Evolutionary conservation across 768 basidiomycete species (phyloP).

Genomic region (Chlorophyllum brunneum): DNA sequence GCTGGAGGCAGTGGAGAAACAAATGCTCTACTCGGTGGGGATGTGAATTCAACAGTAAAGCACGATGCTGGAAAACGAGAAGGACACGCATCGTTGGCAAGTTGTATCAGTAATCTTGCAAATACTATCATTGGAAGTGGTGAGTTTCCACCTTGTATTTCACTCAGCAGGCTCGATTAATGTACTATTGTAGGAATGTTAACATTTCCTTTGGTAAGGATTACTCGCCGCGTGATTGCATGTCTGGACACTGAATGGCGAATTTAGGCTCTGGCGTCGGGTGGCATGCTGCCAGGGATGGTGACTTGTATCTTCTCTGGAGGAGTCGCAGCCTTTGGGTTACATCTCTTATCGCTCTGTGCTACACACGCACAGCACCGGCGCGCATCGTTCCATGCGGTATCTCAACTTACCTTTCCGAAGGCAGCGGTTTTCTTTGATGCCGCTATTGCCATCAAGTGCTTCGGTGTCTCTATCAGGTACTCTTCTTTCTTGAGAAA

Average conservation of each 20-base stretch:
- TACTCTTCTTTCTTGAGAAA: conserved; percentile 25
- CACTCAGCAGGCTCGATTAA: neutral
- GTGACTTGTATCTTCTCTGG: conserved; percentile 85
- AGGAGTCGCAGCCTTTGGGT: conserved; percentile 70
- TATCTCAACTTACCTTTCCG: conserved; percentile 86
- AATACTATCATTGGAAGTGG: conserved; percentile 95
- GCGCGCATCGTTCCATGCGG: conserved; percentile 76
- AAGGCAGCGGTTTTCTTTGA: conserved; percentile 87
- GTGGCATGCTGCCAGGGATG: conserved; percentile 87
- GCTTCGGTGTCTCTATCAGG: conserved; percentile 95
- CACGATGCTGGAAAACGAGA: conserved; percentile 31
- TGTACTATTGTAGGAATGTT: conserved; percentile 62
- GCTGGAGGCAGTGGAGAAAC: conserved; percentile 35
- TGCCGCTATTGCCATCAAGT: conserved; percentile 91
- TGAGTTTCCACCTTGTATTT: conserved; percentile 28
- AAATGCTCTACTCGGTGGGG: conserved; percentile 57
- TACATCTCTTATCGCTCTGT: conserved; percentile 85
- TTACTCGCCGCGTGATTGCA: neutral
- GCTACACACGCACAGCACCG: conserved; percentile 74
- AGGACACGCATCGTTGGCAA: conserved; percentile 66
- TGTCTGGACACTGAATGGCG: conserved; percentile 8
- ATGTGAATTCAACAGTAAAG: conserved; percentile 22
- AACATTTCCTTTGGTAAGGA: conserved; percentile 75
- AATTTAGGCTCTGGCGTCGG: conserved; percentile 80
- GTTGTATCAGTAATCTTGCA: conserved; percentile 73